Base-by-base conservation (phyloP, 345 rosid species). In the Eucalyptus polybractea region DNA sequence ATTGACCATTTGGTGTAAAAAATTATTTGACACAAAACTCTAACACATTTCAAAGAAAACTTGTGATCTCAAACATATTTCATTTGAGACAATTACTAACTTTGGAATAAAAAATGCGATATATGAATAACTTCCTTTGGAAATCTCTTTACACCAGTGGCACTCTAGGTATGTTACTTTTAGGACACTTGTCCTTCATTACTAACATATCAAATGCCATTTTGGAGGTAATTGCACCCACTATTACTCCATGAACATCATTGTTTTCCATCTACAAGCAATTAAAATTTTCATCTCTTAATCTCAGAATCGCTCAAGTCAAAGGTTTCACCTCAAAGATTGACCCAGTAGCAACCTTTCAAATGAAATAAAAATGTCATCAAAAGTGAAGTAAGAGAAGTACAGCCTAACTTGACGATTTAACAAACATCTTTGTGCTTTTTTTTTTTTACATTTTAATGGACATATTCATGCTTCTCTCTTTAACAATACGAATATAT, bases 291-390 rank as follows among this genome's bases (percentile, higher is more conserved):
- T 65, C 37, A n/a, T 65, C 37, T n/a, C 10, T 65, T 14, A 14
- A 65, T 65, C 76, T 29, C 0, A 65, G 0, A 65, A n/a, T n/a
- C 3, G 0, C 76, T 65, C 10, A 15, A 4, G 76, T n/a, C 76
- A 65, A 65, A 65, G 21, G 19, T 65, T 65, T 65, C 37, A n/a
- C 76, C 76, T 65, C 37, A 15, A 65, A 65, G 76, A 65, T 65
- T 65, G 4, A n/a, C 76, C 37, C 0, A 65, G 16, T 65, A 65
- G 19, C 76, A 65, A 65, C 37, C 37, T 65, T n/a, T 65, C 37
- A 7, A 14, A n/a, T 65, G 76, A 65, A 65, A 65, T 65, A 65
- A 65, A 22, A 65, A n/a, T 65, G 76, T n/a, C 62, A 56, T 56
- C 62, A 56, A 24, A 56, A 56, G 29, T 56, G 29, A 56, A 56